A percentile compares a stretch with the other conserved stretches of the same genome.
These are phyloP conservation scores for Diaporthe australafricana DNA, from an alignment of 2,329 filamentous ascomycete genomes.

Conservation along the genomic window DNA sequence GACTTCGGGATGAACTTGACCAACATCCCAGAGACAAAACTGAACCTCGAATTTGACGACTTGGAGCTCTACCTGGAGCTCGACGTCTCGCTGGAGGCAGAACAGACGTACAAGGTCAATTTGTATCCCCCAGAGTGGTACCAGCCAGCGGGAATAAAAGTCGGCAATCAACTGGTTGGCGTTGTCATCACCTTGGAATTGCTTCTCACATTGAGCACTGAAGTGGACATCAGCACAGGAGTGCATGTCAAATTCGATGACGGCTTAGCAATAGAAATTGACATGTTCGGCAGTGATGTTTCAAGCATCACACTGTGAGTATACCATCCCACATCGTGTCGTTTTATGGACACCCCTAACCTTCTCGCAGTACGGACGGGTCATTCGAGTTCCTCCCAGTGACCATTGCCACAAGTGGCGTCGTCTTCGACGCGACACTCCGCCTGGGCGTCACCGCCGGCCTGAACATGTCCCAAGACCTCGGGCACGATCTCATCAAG, in stretches of 20 bases:
- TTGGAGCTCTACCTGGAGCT: constrained; percentile 64
- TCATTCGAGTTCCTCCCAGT: constrained; percentile 69
- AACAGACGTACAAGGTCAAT: constrained; percentile 59
- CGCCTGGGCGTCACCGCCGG: constrained; percentile 60
- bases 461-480: constrained; percentile 41
- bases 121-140: constrained; percentile 56
- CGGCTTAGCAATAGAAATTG: constrained; percentile 58
- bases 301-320: constrained; percentile 62
- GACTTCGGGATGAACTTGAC: constrained; percentile 57
- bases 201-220: constrained; percentile 58
- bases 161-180: constrained; percentile 57
- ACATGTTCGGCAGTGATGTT: constrained; percentile 61
- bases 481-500: constrained; percentile 42
- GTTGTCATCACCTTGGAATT: constrained; percentile 63
- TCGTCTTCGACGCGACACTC: constrained; percentile 58
- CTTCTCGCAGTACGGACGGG: constrained; percentile 57
- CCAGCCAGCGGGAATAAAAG: constrained; percentile 54
- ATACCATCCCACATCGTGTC: neutral
- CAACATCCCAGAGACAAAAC: constrained; percentile 53
- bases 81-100: constrained; percentile 54
- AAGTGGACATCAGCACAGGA: constrained; percentile 63
- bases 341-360: neutral
- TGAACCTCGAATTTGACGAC: constrained; percentile 61
- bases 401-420: constrained; percentile 55
- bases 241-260: constrained; percentile 68